Evolutionary conservation across 2,329 filamentous ascomycete species (phyloP), one percentile per base, ranked within the genome.

Genomic region (Paracoccidioides lutzii): DNA sequence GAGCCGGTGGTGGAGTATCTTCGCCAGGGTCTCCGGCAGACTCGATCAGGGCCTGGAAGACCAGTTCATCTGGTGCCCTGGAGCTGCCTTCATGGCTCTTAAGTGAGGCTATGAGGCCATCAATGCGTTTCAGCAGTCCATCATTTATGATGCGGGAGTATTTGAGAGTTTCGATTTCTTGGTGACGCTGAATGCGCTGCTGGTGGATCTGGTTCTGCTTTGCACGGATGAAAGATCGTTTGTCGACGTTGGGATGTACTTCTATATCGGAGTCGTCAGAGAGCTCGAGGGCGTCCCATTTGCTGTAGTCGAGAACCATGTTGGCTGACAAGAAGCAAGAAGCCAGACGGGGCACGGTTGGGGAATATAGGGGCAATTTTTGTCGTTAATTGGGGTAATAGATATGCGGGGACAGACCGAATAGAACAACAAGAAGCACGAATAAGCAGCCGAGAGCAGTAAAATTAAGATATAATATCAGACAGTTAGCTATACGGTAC

Each of bases 171-270:
- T 87, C 84, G 69, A 98, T 97, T 66, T 95, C 85, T 64, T 87
- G 83, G 69, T 87, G 88, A 56, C 93, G 85, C 66, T 94, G 86
- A 62, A 84, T 78, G 55, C 93, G 85, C 69, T 96, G 86, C 67
- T 90, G 83, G 71, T 98, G 93, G 65, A 98, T 98, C 74, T 98
- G 90, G 64, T 84, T 86, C 76, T 97, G 93, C 75, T 98, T 98
- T 61, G 93, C 94, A 62, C 91, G 88, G 71, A 98, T 98, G 73
- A 98, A 98, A 59, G 91, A 97, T 53, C 86, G 83, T 73, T 98
- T 98, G 76, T 98, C 93, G 69, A 98, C 93, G 69, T 98, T 98
- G 58, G 93, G 93, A 73, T 98, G 93, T 53, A 97, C 93, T 75
- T 98, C 93, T 65, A 98, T 85, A 67, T 98, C 93, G 53, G 90